These are phyloP conservation scores for Talaromyces nanjingensis DNA, from an alignment of 495 filamentous ascomycete species.

Conservation along the genomic window DNA sequence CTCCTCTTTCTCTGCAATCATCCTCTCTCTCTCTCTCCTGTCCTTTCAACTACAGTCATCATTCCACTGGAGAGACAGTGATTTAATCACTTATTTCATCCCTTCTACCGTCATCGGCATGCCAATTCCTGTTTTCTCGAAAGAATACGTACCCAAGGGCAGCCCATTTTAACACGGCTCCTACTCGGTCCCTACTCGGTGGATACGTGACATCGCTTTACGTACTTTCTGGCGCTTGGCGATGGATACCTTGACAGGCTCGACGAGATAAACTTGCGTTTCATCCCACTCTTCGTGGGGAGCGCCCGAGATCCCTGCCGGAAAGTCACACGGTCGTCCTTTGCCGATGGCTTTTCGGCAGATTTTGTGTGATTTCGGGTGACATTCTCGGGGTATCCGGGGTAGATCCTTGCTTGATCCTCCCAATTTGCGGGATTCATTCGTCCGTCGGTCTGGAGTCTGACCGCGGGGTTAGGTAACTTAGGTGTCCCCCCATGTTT, in stretches of 20 bases:
- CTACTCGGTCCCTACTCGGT: not conserved
- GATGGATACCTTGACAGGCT: not conserved
- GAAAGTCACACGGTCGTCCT: not conserved
- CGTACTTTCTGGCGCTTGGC: not conserved
- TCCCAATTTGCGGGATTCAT: not conserved
- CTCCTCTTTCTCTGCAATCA: too few relatives aligned
- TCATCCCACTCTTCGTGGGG: not conserved
- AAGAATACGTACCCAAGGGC: not conserved
- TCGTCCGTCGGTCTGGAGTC: not conserved
- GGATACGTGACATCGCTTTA: not conserved
- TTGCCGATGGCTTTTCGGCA: not conserved
- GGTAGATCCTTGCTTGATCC: not conserved
- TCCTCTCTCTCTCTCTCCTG: too few relatives aligned
- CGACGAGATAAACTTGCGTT: not conserved
- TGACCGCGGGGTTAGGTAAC: not conserved
- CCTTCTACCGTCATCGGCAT: not conserved
- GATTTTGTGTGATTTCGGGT: not conserved
- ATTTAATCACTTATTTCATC: too few relatives aligned
- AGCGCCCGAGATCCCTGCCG: not conserved
- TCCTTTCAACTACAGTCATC: too few relatives aligned
- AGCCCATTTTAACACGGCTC: not conserved
- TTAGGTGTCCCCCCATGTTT: not conserved
- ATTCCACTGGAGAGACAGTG: too few relatives aligned
- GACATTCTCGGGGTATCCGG: not conserved
- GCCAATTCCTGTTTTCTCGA: not conserved